Conservation (phyloP, 208 protist species). For the Trypanosoma avium region DNA sequence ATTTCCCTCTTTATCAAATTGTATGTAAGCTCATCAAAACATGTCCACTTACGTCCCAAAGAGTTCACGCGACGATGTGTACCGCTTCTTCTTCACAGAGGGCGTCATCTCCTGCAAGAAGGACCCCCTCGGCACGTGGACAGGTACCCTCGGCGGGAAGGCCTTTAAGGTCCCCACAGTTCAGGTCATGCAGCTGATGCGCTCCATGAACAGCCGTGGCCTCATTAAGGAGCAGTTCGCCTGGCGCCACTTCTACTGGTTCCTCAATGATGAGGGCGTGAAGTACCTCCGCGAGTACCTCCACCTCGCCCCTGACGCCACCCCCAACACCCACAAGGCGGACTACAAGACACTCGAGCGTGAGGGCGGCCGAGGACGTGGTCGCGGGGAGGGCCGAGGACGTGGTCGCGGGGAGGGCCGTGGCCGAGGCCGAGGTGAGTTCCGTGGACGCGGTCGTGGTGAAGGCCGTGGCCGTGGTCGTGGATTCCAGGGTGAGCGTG, state of each 20-base stretch:
- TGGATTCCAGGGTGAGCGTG: constrained; percentile 73
- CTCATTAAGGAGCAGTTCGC: constrained; percentile 93
- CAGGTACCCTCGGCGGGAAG: constrained; percentile 76
- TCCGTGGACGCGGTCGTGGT: constrained; percentile 37
- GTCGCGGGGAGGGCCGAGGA: constrained; percentile 31
- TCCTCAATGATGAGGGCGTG: constrained; percentile 92
- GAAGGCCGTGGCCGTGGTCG: constrained; percentile 35
- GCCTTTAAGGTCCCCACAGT: constrained; percentile 72
- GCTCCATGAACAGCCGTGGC: constrained; percentile 88
- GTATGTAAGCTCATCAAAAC: constrained; percentile 12
- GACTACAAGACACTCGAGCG: constrained; percentile 58
- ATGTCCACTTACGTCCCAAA: constrained; percentile 89
- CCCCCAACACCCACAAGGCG: constrained; percentile 92
- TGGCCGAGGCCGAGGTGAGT: constrained; percentile 27
- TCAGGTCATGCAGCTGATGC: constrained; percentile 90
- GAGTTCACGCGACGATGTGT: constrained; percentile 81
- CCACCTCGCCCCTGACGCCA: constrained; percentile 78
- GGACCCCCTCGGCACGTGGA: constrained; percentile 88
- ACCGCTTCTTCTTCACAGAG: constrained; percentile 93
- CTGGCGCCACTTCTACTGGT: constrained; percentile 96
- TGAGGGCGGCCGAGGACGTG: constrained; percentile 42
- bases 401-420: constrained; percentile 34
- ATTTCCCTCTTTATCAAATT: neutral
- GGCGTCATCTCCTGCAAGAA: constrained; percentile 91
- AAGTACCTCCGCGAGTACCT: constrained; percentile 93